phyloP scores from a whole-genome alignment of 2,329 filamentous ascomycete species.

The Colletotrichum godetiae region DNA sequence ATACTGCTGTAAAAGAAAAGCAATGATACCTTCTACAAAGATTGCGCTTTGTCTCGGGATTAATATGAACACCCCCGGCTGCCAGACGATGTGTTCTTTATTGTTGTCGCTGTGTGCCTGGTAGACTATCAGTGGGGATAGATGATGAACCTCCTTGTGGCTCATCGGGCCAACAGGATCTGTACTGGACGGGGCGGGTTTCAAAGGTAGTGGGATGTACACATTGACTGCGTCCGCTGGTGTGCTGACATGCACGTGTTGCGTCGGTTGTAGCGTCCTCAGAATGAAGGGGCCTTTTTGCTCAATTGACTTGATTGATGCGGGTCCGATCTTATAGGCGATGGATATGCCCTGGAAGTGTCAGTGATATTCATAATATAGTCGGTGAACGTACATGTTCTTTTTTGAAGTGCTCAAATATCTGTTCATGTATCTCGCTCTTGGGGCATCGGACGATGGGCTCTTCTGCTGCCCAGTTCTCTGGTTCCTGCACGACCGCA shows the following conservation, averaged over 20 bases:
- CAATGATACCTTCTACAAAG: background rate
- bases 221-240: background rate
- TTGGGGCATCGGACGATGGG: background rate
- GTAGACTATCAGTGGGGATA: background rate
- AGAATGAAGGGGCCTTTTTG: background rate
- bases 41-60: background rate
- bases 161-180: background rate
- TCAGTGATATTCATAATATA: background rate
- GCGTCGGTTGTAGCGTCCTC: background rate
- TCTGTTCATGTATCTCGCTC: background rate
- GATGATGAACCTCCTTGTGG: background rate
- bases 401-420: background rate
- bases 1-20: background rate
- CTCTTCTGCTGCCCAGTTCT: background rate
- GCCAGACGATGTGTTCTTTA: background rate
- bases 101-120: background rate
- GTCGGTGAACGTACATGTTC: background rate
- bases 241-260: background rate
- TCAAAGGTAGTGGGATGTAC: background rate
- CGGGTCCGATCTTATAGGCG: background rate
- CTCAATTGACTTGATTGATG: background rate
- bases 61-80: background rate
- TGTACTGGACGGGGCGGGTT: background rate
- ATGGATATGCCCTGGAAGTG: background rate
- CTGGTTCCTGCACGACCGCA: background rate